Conservation (phyloP, 495 filamentous ascomycete genomes). For the Talaromyces stipitatus region DNA sequence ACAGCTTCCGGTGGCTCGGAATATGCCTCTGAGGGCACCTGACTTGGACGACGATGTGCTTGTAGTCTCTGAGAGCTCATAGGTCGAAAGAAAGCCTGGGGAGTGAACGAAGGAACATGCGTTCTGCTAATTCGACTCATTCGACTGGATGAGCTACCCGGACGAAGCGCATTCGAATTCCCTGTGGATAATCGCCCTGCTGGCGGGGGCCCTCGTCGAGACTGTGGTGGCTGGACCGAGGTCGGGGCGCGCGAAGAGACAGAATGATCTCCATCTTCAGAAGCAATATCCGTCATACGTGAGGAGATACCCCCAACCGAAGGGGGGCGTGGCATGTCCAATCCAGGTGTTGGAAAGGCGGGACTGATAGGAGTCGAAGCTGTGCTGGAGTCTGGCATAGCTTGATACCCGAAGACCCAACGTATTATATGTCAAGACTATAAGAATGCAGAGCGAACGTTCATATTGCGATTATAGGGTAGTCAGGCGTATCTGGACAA, state of each 20-base stretch:
- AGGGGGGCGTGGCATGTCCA: slow-evolving; percentile 38
- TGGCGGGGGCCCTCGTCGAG: slow-evolving; percentile 39
- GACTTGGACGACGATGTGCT: slow-evolving; percentile 61
- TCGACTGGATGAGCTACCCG: slow-evolving; percentile 58
- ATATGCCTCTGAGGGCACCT: slow-evolving; percentile 40
- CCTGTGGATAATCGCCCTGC: slow-evolving; percentile 23
- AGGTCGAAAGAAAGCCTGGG: slow-evolving; percentile 87
- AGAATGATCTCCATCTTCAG: slow-evolving; percentile 42
- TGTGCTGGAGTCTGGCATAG: slow-evolving; percentile 11
- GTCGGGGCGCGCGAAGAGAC: slow-evolving; percentile 24
- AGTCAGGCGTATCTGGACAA: not conserved
- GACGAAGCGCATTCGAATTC: slow-evolving; percentile 40
- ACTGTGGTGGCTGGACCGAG: slow-evolving; percentile 38
- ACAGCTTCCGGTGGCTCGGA: slow-evolving; percentile 33
- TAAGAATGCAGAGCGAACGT: not conserved
- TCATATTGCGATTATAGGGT: not conserved
- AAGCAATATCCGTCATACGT: slow-evolving; percentile 71
- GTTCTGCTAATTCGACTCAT: slow-evolving; percentile 71
- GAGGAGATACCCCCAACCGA: slow-evolving; percentile 65
- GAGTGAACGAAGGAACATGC: slow-evolving; percentile 83
- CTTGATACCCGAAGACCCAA: not conserved
- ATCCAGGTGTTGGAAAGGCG: slow-evolving; percentile 1
- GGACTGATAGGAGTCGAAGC: not conserved
- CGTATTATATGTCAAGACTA: not conserved
- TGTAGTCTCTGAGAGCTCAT: slow-evolving; percentile 96